phyloP scores from a whole-genome alignment of 164 flowering plant genomes.

The Macadamia integrifolia region DNA sequence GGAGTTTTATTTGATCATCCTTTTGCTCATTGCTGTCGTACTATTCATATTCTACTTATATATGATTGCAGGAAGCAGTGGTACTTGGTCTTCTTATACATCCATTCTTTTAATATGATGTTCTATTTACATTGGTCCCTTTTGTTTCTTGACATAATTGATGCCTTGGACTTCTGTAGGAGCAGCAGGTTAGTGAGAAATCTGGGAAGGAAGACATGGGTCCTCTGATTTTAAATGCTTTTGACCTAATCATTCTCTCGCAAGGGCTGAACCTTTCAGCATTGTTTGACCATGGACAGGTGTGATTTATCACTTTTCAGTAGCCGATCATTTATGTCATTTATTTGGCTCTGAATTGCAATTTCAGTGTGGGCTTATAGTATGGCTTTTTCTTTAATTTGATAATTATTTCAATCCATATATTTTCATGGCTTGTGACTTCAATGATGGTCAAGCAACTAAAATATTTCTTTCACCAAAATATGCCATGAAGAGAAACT shows the following conservation, averaged over 20 bases:
- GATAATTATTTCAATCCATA: too few relatives aligned
- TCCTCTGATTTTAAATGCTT: conserved; percentile 83
- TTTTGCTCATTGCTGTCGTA: neutral
- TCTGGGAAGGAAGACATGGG: conserved; percentile 45
- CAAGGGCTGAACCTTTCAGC: conserved; percentile 95
- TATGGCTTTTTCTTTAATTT: too few relatives aligned
- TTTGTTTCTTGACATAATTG: neutral
- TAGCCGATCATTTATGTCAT: neutral
- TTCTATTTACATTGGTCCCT: neutral
- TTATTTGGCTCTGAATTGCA: too few relatives aligned
- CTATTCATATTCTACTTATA: neutral
- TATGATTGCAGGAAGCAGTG: too few relatives aligned
- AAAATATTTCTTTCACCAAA: too few relatives aligned
- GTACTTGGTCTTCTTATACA: too few relatives aligned
- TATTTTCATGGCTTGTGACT: too few relatives aligned
- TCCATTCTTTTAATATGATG: too few relatives aligned
- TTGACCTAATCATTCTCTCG: conserved; percentile 90
- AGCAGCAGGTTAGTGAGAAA: conserved; percentile 36
- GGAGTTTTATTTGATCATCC: neutral
- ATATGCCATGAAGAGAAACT: too few relatives aligned
- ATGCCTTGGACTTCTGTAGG: conserved; percentile 35
- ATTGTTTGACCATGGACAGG: conserved; percentile 84
- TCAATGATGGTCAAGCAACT: too few relatives aligned
- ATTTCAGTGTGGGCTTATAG: too few relatives aligned
- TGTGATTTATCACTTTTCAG: conserved; percentile 12